Evolutionary conservation across 1,139 yeast species (phyloP).

Genomic region (Lodderomyces metapsilosis): DNA sequence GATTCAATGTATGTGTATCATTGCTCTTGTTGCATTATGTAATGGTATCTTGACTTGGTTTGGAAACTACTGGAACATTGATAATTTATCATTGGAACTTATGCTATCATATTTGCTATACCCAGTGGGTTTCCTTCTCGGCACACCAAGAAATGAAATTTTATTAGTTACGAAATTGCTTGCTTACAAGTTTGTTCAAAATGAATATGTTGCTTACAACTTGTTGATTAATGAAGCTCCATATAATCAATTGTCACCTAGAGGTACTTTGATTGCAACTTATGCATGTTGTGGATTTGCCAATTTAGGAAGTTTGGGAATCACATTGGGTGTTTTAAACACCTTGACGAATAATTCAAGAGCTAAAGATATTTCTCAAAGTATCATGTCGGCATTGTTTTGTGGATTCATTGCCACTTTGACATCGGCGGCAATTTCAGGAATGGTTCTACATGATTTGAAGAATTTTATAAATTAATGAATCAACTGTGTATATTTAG

Average conservation of each 20-base stretch:
- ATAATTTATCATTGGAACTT: conserved; percentile 51
- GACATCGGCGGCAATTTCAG: conserved; percentile 64
- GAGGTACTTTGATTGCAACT: conserved; percentile 60
- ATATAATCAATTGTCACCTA: conserved; percentile 47
- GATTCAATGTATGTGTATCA: conserved; percentile 63
- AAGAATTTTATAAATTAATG: not conserved
- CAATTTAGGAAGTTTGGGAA: conserved; percentile 64
- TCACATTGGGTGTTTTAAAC: conserved; percentile 62
- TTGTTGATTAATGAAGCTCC: conserved; percentile 44
- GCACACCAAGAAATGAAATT: conserved; percentile 59
- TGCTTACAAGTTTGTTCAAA: conserved; percentile 61
- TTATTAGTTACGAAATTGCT: conserved; percentile 51
- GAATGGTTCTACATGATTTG: conserved; percentile 59
- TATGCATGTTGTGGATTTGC: conserved; percentile 68
- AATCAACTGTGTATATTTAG: not conserved
- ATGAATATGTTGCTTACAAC: conserved; percentile 61
- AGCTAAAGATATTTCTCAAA: conserved; percentile 48
- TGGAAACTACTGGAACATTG: conserved; percentile 62
- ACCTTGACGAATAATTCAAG: conserved; percentile 54
- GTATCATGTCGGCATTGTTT: conserved; percentile 51
- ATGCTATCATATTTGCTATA: conserved; percentile 59
- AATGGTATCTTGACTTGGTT: conserved; percentile 64
- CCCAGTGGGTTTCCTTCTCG: conserved; percentile 62
- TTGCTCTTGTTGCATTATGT: conserved; percentile 57
- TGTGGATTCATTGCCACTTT: conserved; percentile 59